Evolutionary conservation across 2,329 filamentous ascomycete genomes (phyloP), one percentile per base, ranked within the genome.

Genomic region (Verticillium tricorpus): DNA sequence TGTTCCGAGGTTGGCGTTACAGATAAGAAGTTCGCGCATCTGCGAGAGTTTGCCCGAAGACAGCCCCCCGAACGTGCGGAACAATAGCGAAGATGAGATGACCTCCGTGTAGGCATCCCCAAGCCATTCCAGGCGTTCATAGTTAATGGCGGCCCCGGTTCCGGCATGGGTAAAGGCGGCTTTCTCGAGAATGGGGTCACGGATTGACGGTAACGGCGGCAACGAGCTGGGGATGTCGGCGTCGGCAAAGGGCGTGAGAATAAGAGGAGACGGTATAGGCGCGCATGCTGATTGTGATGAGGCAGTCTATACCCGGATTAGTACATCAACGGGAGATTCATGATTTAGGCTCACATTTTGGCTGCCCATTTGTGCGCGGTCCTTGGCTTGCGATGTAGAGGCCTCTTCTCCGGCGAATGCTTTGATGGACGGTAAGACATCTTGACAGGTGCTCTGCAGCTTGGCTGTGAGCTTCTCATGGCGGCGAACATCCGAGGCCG

Each of bases 61-160:
- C 11, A 92, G 78, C 14, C 82, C 76, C 1, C 82, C 81, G 69
- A 93, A 95, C 9, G 86, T 90, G 62, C 87, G 79, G 74, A 87
- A 91, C 63, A 98, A 90, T 59, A 96, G 81, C 19, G 86, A 84
- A 0, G 90, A 88, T 6, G 93, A 86, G 56, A 93, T 86, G 59
- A 93, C 77, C 70, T 96, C 90, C 59, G 96, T 80, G 68, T 94
- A 94, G 22, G 91, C 89, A 72, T 98, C 94, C 7, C 94, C 94
- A 8, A 97, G 81, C 77, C 94, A 93, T 74, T 98, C 94, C 7
- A 97, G 85, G 19, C 86, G 85, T 70, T 97, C 93, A 74, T 97
- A 97, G 69, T 80, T 83, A 59, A 78, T 72, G 9, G 55, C 78
- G 76, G 34, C 70, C 3, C 69, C 69, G 60, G 78, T 70, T 1